Percentiles rank a stretch among this genome's conserved stretches.
phyloP scores from a whole-genome alignment of 345 rosid genomes.

The Euphorbia peplus region DNA sequence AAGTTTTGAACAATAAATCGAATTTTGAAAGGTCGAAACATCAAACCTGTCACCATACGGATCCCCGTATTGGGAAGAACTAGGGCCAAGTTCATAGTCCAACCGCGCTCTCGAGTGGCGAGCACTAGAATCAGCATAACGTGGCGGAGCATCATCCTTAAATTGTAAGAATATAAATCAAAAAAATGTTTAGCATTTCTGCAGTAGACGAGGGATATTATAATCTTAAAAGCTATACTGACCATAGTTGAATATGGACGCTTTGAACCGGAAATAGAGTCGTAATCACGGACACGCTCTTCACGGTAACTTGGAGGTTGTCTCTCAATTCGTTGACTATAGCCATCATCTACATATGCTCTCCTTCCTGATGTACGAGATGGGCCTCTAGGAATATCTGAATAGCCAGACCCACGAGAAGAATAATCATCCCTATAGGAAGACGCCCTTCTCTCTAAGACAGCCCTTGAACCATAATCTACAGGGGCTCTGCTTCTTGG shows the following conservation, averaged over 20 bases:
- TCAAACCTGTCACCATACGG: conserved; percentile 78
- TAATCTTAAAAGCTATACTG: conserved; percentile 21
- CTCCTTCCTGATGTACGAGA: conserved; percentile 73
- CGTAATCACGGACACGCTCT: conserved; percentile 81
- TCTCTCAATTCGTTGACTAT: conserved; percentile 78
- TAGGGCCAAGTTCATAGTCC: conserved; percentile 67
- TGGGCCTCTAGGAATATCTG: conserved; percentile 63
- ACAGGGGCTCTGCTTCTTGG: conserved; percentile 69
- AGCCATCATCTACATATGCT: conserved; percentile 72
- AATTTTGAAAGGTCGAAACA: conserved; percentile 1
- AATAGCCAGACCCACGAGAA: conserved; percentile 66
- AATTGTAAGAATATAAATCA: neutral
- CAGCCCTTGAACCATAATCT: conserved; percentile 70
- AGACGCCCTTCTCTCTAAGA: conserved; percentile 68
- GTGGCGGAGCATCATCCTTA: conserved; percentile 85
- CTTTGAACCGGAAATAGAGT: conserved; percentile 78
- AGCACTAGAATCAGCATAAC: conserved; percentile 59
- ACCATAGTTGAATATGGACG: conserved; percentile 85
- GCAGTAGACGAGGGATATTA: neutral
- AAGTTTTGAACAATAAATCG: neutral
- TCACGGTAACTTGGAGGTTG: conserved; percentile 73
- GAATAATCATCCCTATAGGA: conserved; percentile 81
- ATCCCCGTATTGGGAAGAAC: conserved; percentile 73
- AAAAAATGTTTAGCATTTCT: conserved; percentile 7
- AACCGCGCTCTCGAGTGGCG: conserved; percentile 89